phyloP scores from a whole-genome alignment of 2,329 filamentous ascomycete species.

The Didymella sp. region DNA sequence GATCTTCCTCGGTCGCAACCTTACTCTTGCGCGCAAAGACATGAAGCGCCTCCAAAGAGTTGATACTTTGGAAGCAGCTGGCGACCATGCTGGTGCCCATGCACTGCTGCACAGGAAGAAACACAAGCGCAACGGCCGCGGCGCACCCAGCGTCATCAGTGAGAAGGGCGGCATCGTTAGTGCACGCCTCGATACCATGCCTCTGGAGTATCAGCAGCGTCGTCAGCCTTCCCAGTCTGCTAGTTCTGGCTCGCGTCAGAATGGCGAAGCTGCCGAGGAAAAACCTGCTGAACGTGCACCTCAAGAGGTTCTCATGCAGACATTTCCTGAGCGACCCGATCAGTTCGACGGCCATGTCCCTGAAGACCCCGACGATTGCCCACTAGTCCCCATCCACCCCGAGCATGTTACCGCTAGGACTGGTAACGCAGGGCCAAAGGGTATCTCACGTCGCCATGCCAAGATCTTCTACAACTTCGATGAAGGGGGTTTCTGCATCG shows the following conservation, averaged over 20 bases:
- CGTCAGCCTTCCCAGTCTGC: slow-evolving; percentile 57
- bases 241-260: slow-evolving; percentile 56
- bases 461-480: slow-evolving; percentile 74
- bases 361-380: slow-evolving; percentile 64
- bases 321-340: slow-evolving; percentile 44
- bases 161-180: slow-evolving; percentile 71
- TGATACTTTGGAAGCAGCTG: slow-evolving; percentile 34
- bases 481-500: slow-evolving; percentile 69
- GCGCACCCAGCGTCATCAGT: slow-evolving; percentile 68
- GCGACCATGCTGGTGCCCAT: slow-evolving; percentile 35
- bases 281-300: slow-evolving; percentile 42
- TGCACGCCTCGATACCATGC: slow-evolving; percentile 43
- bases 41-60: slow-evolving; percentile 57
- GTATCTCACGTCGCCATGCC: slow-evolving; percentile 76
- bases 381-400: slow-evolving; percentile 76
- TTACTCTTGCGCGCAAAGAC: slow-evolving; percentile 56
- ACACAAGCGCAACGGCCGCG: slow-evolving; percentile 59
- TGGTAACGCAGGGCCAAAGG: slow-evolving; percentile 70
- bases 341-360: slow-evolving; percentile 67
- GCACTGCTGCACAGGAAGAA: slow-evolving; percentile 48
- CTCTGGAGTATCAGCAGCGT: slow-evolving; percentile 45
- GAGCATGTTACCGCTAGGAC: slow-evolving; percentile 47
- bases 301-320: slow-evolving; percentile 46
- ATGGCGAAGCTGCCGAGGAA: slow-evolving; percentile 40
- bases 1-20: slow-evolving; percentile 75